phyloP scores from a whole-genome alignment of 2,329 filamentous ascomycete genomes.

The Ceratocystis papillata region DNA sequence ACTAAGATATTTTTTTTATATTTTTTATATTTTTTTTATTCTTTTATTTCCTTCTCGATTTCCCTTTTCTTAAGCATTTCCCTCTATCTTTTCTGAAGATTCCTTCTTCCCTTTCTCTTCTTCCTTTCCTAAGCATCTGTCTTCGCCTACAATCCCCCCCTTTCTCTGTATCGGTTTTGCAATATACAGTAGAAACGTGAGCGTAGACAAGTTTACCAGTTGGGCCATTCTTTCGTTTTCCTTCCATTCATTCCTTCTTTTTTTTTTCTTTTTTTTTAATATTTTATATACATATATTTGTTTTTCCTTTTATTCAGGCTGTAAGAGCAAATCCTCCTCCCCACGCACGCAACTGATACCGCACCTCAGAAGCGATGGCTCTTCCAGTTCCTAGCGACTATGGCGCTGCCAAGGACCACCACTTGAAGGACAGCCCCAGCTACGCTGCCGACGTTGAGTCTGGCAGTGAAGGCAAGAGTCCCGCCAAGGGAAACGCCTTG shows the following conservation, averaged over 20 bases:
- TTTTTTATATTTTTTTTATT: too few species aligned
- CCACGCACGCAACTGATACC: background rate
- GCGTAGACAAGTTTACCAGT: constrained; percentile 10
- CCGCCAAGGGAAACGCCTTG: constrained; percentile 8
- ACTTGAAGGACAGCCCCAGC: background rate
- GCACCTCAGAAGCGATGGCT: background rate
- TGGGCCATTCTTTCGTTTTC: background rate
- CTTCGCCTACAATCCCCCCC: constrained; percentile 12
- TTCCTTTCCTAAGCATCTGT: constrained; percentile 17
- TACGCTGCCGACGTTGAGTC: constrained; percentile 15
- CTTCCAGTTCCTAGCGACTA: constrained; percentile 8
- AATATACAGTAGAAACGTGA: constrained; percentile 22
- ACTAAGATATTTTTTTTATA: background rate
- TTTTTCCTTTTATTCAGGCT: background rate
- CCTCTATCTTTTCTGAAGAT: background rate
- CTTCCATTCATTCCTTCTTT: constrained; percentile 1
- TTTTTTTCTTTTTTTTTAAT: background rate
- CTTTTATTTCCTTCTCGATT: background rate
- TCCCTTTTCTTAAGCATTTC: constrained; percentile 14
- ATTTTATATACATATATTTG: background rate
- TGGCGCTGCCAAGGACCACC: constrained; percentile 9
- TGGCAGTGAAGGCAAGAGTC: constrained; percentile 7
- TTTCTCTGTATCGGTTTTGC: constrained; percentile 23
- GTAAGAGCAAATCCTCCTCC: background rate
- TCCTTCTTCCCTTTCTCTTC: constrained; percentile 14